These are phyloP conservation scores for Podospora fimiseda DNA, from an alignment of 495 filamentous ascomycete species.

Conservation along the genomic window DNA sequence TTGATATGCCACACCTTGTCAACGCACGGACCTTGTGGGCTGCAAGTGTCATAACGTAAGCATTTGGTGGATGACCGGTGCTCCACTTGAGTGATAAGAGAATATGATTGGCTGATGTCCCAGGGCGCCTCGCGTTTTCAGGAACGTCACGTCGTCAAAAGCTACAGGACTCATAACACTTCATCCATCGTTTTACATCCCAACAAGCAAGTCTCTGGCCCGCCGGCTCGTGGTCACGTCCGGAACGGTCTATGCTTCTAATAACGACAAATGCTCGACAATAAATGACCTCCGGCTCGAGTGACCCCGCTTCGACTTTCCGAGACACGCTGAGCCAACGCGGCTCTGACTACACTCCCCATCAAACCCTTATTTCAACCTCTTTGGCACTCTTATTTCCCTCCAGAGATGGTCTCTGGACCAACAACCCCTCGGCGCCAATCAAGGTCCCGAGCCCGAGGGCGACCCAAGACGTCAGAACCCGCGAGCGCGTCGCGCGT, in stretches of 20 bases:
- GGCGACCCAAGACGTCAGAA: constrained; percentile 34
- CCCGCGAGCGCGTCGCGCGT: constrained; percentile 37
- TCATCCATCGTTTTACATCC: constrained; percentile 23
- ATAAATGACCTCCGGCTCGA: constrained; percentile 11
- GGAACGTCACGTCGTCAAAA: constrained; percentile 31
- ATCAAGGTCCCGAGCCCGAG: constrained; percentile 35
- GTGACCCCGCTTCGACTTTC: constrained; percentile 19
- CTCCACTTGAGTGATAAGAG: neutral
- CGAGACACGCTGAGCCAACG: constrained; percentile 8
- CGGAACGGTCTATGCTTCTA: constrained; percentile 3
- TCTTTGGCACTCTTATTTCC: neutral
- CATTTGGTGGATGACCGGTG: constrained; percentile 1
- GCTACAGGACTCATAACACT: constrained; percentile 6
- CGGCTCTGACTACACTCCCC: constrained; percentile 2
- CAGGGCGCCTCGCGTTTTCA: constrained; percentile 26
- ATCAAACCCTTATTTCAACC: neutral
- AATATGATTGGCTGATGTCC: constrained; percentile 12
- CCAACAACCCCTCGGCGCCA: constrained; percentile 38
- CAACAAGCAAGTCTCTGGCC: constrained; percentile 8
- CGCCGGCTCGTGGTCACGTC: constrained; percentile 18
- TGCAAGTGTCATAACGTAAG: constrained; percentile 16
- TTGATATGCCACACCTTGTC: neutral
- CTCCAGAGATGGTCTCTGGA: constrained; percentile 34
- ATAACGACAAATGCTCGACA: constrained; percentile 14
- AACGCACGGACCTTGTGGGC: constrained; percentile 5